Evolutionary conservation across 2,329 filamentous ascomycete species (phyloP).

Genomic region (Rosellinia necatrix): DNA sequence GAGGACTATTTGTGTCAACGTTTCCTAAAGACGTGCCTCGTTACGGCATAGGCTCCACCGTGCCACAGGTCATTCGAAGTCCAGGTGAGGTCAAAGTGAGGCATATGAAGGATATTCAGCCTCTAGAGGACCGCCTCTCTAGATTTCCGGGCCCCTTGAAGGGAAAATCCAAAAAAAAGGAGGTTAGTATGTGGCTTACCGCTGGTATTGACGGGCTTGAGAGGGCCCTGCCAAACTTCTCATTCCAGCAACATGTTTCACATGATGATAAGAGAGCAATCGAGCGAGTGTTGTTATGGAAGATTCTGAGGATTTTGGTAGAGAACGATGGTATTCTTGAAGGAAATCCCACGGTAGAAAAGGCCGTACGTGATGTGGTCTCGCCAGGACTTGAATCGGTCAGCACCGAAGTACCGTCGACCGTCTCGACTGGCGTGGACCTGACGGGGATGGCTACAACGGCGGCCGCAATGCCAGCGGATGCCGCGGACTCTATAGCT

Average conservation of each 20-base stretch:
- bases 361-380: slow-evolving; percentile 75
- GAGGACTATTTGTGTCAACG: slow-evolving; percentile 78
- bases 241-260: slow-evolving; percentile 55
- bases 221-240: slow-evolving; percentile 55
- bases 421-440: slow-evolving; percentile 43
- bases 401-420: slow-evolving; percentile 32
- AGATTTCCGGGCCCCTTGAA: slow-evolving; percentile 91
- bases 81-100: slow-evolving; percentile 82
- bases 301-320: slow-evolving; percentile 77
- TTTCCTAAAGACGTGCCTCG: slow-evolving; percentile 90
- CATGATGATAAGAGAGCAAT: slow-evolving; percentile 72
- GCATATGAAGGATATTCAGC: slow-evolving; percentile 73
- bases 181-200: slow-evolving; percentile 79
- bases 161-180: slow-evolving; percentile 94
- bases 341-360: slow-evolving; percentile 71
- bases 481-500: slow-evolving; percentile 70
- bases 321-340: slow-evolving; percentile 86
- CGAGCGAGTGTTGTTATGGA: slow-evolving; percentile 86
- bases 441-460: slow-evolving; percentile 46
- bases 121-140: slow-evolving; percentile 71
- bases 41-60: slow-evolving; percentile 74
- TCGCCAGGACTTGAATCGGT: slow-evolving; percentile 57
- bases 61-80: slow-evolving; percentile 79
- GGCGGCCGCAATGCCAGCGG: slow-evolving; percentile 53
- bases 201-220: slow-evolving; percentile 77